Evolutionary conservation across 345 rosid species (phyloP), one percentile per base, ranked within the genome.

Genomic region (Eucalyptus lansdowneana): DNA sequence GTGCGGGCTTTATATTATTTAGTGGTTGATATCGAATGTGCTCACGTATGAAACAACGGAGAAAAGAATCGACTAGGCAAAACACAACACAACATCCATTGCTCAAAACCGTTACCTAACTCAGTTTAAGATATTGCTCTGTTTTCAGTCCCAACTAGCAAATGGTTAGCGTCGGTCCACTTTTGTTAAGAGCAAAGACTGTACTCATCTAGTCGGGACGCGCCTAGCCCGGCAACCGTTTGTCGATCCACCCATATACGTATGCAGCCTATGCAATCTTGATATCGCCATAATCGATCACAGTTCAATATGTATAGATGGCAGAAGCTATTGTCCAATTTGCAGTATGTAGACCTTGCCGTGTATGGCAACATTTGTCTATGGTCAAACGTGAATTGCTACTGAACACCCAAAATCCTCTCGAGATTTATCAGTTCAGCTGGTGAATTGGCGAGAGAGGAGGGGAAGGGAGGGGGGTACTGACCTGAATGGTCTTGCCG

Each of bases 401-500:
- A 40, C 45, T 19, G 37, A 19, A 37, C 83, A 19, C 85, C 47
- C 6, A 2, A 11, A 21, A 76, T 76, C 47, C 47, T 76, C 9
- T 40, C 85, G 13, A 76, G 27, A 40, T 40, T 76, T 11, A 22
- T 40, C 29, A 40, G 47, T 40, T 76, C 8, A 76, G 29, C 85
- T 13, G 47, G 85, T 34, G 85, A 40, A 76, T 40, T 76, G 21
- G 47, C 9, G 47, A 21, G 81, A 9, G 25, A 4, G 72, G 29
- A 58, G 31, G 47, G 10, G 6, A 22, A 9, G 31, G 50, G 25
- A 27, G 50, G 11, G 25, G 50, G 16, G 11, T 3, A 6, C 21
- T 15, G 56, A 95, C 99, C 96, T 97, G 98, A 90, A 95, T 94
- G 50, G 98, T 97, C 67, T 92, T 96, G 89, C 99, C 98, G 34